phyloP scores from a whole-genome alignment of 306 rosid genomes.

The Glycine soja region DNA sequence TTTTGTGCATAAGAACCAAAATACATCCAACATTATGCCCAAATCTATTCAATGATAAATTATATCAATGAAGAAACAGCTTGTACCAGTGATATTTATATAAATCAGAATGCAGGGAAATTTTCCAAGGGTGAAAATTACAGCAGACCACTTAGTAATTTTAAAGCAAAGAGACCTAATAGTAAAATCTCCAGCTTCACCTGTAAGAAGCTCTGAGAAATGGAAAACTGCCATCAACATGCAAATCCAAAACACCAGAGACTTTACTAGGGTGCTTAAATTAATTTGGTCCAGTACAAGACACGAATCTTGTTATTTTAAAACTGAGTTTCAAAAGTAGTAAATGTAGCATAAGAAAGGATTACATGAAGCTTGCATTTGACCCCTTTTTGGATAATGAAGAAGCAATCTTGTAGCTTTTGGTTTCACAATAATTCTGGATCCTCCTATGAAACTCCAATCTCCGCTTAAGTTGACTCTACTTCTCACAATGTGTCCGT shows the following conservation, averaged over 20 bases:
- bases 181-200: slow-evolving; percentile 27
- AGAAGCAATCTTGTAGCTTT: slow-evolving; percentile 55
- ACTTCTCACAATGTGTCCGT: slow-evolving; percentile 39
- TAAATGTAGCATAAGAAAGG: slow-evolving; percentile 39
- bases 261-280: slow-evolving; percentile 21
- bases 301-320: neutral
- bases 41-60: slow-evolving; percentile 10
- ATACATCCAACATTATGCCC: neutral
- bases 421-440: slow-evolving; percentile 62
- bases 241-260: slow-evolving; percentile 30
- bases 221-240: slow-evolving; percentile 1
- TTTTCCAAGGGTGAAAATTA: neutral
- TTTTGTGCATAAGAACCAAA: neutral
- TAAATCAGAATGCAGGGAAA: slow-evolving; percentile 17
- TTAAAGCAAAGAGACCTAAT: neutral
- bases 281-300: slow-evolving; percentile 3
- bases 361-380: slow-evolving; percentile 77
- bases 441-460: slow-evolving; percentile 91
- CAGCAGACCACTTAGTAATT: neutral
- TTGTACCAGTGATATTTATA: neutral
- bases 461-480: slow-evolving; percentile 47
- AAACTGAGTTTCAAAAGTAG: neutral
- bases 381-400: slow-evolving; percentile 51
- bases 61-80: neutral
- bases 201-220: neutral